Evolutionary conservation across 768 basidiomycete genomes (phyloP).

Genomic region (Hortiboletus campestris): DNA sequence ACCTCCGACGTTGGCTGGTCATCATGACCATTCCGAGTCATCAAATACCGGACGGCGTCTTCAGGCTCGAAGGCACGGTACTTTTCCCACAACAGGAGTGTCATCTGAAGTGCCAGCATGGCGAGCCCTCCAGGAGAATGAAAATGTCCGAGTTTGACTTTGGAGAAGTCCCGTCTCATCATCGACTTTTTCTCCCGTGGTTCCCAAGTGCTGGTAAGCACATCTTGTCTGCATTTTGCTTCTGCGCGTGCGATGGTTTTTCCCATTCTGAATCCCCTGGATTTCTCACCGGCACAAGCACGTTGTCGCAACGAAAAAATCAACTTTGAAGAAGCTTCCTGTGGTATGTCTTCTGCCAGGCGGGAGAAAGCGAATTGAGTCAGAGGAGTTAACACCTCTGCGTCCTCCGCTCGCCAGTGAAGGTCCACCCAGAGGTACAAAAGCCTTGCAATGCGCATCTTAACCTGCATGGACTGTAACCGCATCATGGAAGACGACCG

Average conservation of each 20-base stretch:
- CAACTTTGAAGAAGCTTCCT: constrained; percentile 26
- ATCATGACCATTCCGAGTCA: constrained; percentile 30
- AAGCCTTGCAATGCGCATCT: constrained; percentile 57
- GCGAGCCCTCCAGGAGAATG: constrained; percentile 36
- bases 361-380: constrained; percentile 32
- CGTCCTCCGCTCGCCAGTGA: constrained; percentile 61
- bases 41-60: constrained; percentile 42
- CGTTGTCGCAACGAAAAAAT: constrained; percentile 31
- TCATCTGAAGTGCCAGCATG: constrained; percentile 47
- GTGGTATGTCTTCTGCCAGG: constrained; percentile 31
- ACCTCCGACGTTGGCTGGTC: constrained; percentile 27
- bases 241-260: constrained; percentile 25
- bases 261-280: constrained; percentile 27
- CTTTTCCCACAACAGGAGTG: constrained; percentile 35
- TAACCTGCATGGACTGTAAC: constrained; percentile 47
- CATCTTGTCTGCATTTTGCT: constrained; percentile 16
- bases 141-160: constrained; percentile 35
- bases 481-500: constrained; percentile 33
- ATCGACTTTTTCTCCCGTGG: constrained; percentile 31
- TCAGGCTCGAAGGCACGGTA: constrained; percentile 43
- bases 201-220: constrained; percentile 23
- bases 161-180: constrained; percentile 25
- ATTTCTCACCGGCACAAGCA: constrained; percentile 20
- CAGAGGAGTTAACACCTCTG: constrained; percentile 31
- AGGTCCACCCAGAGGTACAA: constrained; percentile 69